Evolutionary conservation across 2,329 filamentous ascomycete species (phyloP).

Genomic region (Xylaria sp.): DNA sequence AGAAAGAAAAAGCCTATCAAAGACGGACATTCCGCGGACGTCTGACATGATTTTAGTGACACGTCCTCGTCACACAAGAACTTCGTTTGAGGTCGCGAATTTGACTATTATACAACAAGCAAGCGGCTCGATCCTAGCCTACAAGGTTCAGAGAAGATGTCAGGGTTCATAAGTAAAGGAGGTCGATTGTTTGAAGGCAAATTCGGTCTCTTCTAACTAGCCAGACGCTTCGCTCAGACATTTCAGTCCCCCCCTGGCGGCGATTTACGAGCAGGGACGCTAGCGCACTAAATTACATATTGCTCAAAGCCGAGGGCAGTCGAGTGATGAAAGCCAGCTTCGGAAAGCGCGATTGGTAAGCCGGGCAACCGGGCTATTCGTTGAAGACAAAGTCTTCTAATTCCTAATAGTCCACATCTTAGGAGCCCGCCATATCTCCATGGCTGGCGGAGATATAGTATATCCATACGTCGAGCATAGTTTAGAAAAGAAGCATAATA

Average conservation of each 20-base stretch:
- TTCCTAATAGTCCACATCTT: background rate
- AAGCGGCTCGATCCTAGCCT: conserved; percentile 46
- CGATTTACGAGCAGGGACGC: conserved; percentile 1
- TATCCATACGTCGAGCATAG: conserved; percentile 6
- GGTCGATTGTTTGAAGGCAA: conserved; percentile 44
- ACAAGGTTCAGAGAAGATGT: conserved; percentile 57
- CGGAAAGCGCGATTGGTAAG: background rate
- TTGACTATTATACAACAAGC: background rate
- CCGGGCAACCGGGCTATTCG: background rate
- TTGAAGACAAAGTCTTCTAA: background rate
- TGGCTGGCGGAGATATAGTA: conserved; percentile 1
- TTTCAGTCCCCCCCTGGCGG: conserved; percentile 36
- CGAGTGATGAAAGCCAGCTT: background rate
- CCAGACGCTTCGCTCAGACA: conserved; percentile 52
- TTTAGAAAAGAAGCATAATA: conserved; percentile 22
- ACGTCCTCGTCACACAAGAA: conserved; percentile 48
- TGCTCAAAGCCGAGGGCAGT: background rate
- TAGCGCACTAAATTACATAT: conserved; percentile 6
- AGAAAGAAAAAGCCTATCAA: conserved; percentile 44
- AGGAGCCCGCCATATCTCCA: conserved; percentile 3
- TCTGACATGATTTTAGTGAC: conserved; percentile 51
- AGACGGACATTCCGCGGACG: conserved; percentile 32
- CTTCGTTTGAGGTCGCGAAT: conserved; percentile 38
- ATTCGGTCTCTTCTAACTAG: conserved; percentile 50
- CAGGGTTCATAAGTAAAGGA: conserved; percentile 35